Conservation (phyloP, 495 filamentous ascomycete species). For the Lasiosphaeris hirsuta region DNA sequence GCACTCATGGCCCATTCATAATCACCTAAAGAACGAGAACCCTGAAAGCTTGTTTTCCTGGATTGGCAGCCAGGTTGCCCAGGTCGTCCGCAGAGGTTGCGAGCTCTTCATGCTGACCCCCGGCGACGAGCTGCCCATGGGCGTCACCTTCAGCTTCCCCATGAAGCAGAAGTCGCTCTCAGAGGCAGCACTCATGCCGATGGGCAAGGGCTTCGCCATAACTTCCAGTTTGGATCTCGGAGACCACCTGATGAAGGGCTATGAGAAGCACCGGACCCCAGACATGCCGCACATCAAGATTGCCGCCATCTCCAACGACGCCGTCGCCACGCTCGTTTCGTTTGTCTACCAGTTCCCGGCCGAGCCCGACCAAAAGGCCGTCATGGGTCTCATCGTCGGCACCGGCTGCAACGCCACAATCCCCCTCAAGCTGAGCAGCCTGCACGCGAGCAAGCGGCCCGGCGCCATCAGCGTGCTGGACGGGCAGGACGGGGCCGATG, state of each 20-base stretch:
- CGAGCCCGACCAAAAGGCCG: slow-evolving; percentile 45
- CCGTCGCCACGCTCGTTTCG: slow-evolving; percentile 75
- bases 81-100: slow-evolving; percentile 57
- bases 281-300: slow-evolving; percentile 66
- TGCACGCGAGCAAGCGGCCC: slow-evolving; percentile 61
- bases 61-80: slow-evolving; percentile 73
- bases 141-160: slow-evolving; percentile 84
- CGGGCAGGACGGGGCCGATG: slow-evolving; percentile 53
- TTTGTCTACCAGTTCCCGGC: slow-evolving; percentile 60
- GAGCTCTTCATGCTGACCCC: slow-evolving; percentile 27
- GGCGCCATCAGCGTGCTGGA: slow-evolving; percentile 52
- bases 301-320: slow-evolving; percentile 76
- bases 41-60: slow-evolving; percentile 73
- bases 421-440: slow-evolving; percentile 59
- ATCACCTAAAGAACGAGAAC: slow-evolving; percentile 73
- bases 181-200: slow-evolving; percentile 75
- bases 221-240: slow-evolving; percentile 68
- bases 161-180: slow-evolving; percentile 74
- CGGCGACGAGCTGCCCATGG: slow-evolving; percentile 59
- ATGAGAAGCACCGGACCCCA: slow-evolving; percentile 49
- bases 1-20: slow-evolving; percentile 73
- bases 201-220: slow-evolving; percentile 86
- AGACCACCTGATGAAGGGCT: slow-evolving; percentile 63
- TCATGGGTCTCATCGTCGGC: slow-evolving; percentile 78
- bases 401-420: slow-evolving; percentile 84